Base-by-base conservation (phyloP, 2,329 filamentous ascomycete genomes). In the Aspergillus brasiliensis region DNA sequence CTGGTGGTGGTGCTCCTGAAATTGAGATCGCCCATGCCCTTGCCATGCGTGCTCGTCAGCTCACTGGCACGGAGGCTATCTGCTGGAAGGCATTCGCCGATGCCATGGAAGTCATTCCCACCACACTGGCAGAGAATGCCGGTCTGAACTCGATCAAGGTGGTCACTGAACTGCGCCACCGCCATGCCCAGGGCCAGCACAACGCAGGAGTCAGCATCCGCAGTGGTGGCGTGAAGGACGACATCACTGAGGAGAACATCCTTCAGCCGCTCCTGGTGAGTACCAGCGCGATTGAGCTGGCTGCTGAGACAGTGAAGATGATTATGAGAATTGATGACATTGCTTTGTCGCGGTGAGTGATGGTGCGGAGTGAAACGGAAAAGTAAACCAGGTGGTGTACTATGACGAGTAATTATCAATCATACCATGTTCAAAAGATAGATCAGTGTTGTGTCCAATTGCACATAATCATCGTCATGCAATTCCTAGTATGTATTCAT, bases 71-170 rank as follows among this genome's bases (percentile, higher is more conserved):
- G 5, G 95, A 99, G 78, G 88, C 92, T 40, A 97, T 98, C 73
- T 99, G 95, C 86, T 99, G 92, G 91, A 98, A 97, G 82, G 94
- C 94, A 0, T 99, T 99, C 73, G 95, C 96, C 1, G 94, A 99
- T 65, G 95, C 95, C 7, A 90, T 99, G 82, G 95, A 99, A 80
- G 91, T 99, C 44, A 91, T 99, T 57, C 95, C 96, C 13, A 97
- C 94, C 34, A 99, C 95, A 1, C 83, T 99, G 68, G 96, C 95
- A 0, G 95, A 99, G 81, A 99, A 99, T 71, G 95, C 95, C 0
- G 95, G 95, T 52, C 83, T 99, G 65, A 99, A 99, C 84, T 94
- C 91, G 76, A 99, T 99, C 84, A 97, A 96, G 82, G 95, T 99
- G 27, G 95, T 99, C 49, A 99, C 95, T 25, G 95, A 98, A 71